Evolutionary conservation across 768 basidiomycete genomes (phyloP).

Genomic region (Lentinus brumalis): DNA sequence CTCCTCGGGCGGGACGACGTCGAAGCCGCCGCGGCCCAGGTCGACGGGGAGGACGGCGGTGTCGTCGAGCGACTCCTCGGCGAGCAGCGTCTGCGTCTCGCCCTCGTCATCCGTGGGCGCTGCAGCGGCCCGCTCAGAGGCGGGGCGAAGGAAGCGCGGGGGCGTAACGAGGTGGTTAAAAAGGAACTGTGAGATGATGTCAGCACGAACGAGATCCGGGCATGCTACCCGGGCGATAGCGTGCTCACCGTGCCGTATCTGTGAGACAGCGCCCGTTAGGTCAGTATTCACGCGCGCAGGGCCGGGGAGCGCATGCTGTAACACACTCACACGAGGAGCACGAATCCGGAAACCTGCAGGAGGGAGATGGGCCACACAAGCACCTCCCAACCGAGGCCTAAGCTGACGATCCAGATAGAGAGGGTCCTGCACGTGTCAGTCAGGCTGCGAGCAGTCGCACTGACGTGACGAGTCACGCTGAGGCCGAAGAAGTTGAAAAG

Average conservation of each 20-base stretch:
- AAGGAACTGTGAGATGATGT: slow-evolving; percentile 57
- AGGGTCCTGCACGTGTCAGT: slow-evolving; percentile 96
- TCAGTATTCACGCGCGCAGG: slow-evolving; percentile 3
- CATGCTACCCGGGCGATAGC: background rate
- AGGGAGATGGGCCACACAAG: slow-evolving; percentile 81
- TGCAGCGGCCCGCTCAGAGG: slow-evolving; percentile 26
- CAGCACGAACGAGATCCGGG: slow-evolving; percentile 5
- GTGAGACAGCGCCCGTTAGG: slow-evolving; percentile 8
- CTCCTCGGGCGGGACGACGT: slow-evolving; percentile 60
- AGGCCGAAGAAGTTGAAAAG: slow-evolving; percentile 76
- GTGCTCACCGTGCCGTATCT: slow-evolving; percentile 80
- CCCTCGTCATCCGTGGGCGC: slow-evolving; percentile 24
- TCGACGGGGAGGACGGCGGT: slow-evolving; percentile 82
- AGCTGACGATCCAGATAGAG: slow-evolving; percentile 92
- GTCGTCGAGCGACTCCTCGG: slow-evolving; percentile 74
- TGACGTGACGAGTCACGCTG: slow-evolving; percentile 90
- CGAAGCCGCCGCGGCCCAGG: slow-evolving; percentile 81
- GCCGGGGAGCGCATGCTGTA: slow-evolving; percentile 8
- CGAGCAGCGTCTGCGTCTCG: slow-evolving; percentile 44
- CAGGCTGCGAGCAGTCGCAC: slow-evolving; percentile 87
- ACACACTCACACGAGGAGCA: slow-evolving; percentile 83
- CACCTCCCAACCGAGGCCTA: slow-evolving; percentile 88
- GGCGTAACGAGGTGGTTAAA: slow-evolving; percentile 87
- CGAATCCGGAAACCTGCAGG: slow-evolving; percentile 84
- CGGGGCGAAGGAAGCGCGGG: slow-evolving; percentile 58